These are phyloP conservation scores for Bocquillonia castaneifolia DNA, from an alignment of 441 rosid species.

Conservation along the genomic window DNA sequence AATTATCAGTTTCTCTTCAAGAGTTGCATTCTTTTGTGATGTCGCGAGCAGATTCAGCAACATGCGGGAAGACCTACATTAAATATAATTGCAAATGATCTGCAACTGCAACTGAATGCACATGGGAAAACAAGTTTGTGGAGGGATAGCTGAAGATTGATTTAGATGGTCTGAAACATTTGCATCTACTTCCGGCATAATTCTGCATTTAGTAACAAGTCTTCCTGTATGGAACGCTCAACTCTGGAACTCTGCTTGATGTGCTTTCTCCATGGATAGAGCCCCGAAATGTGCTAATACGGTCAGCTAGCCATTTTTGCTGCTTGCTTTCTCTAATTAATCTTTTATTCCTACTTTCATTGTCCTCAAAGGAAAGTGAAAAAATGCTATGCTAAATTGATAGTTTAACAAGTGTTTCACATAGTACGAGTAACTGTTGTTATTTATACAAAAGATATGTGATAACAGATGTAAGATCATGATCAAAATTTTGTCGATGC, in stretches of 20 bases:
- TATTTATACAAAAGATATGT: neutral
- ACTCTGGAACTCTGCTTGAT: neutral
- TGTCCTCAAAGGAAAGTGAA: neutral
- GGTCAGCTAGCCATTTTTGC: neutral
- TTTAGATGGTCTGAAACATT: neutral
- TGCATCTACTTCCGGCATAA: neutral
- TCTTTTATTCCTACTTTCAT: neutral
- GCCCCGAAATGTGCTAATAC: neutral
- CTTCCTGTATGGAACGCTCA: neutral
- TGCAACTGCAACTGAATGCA: neutral
- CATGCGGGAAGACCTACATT: neutral
- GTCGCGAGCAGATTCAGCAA: neutral
- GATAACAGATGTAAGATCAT: neutral
- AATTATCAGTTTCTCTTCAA: neutral
- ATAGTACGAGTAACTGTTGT: neutral
- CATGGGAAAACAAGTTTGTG: neutral
- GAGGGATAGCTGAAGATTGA: neutral
- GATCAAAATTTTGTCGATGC: neutral
- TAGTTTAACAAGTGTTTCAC: neutral
- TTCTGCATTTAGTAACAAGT: neutral
- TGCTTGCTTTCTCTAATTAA: too few relatives aligned
- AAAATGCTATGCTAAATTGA: neutral
- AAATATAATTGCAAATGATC: neutral
- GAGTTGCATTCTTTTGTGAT: neutral
- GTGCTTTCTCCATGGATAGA: neutral